Evolutionary conservation across 345 rosid species (phyloP).

Genomic region (Aegle marmelos): DNA sequence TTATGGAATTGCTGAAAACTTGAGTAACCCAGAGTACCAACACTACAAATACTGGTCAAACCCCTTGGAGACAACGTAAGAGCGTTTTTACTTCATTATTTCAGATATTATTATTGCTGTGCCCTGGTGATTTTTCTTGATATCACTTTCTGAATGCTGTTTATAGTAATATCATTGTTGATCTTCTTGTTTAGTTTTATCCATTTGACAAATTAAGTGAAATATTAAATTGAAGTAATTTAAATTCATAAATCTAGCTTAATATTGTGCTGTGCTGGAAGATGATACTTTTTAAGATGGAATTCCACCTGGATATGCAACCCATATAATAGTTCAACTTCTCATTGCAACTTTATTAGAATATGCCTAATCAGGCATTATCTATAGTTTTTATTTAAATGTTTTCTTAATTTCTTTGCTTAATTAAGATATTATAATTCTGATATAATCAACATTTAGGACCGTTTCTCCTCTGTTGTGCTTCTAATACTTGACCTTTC

Average conservation of each 20-base stretch:
- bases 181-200: no score
- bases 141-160: background rate
- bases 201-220: background rate
- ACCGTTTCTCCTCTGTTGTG: no score
- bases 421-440: no score
- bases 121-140: background rate
- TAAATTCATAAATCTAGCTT: background rate
- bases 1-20: slow-evolving; percentile 63
- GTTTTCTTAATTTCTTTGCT: no score
- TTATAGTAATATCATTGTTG: background rate
- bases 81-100: background rate
- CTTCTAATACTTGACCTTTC: no score
- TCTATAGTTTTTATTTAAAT: no score
- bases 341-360: no score
- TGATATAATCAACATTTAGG: no score
- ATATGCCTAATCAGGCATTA: background rate
- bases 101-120: background rate
- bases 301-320: background rate
- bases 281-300: background rate
- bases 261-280: background rate
- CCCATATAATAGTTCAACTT: background rate
- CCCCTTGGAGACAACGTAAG: slow-evolving; percentile 69
- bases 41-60: slow-evolving; percentile 72
- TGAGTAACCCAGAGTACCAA: slow-evolving; percentile 58
- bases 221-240: background rate